Base-by-base conservation (phyloP, 148 eudicot genomes). In the Selenicereus undatus region DNA sequence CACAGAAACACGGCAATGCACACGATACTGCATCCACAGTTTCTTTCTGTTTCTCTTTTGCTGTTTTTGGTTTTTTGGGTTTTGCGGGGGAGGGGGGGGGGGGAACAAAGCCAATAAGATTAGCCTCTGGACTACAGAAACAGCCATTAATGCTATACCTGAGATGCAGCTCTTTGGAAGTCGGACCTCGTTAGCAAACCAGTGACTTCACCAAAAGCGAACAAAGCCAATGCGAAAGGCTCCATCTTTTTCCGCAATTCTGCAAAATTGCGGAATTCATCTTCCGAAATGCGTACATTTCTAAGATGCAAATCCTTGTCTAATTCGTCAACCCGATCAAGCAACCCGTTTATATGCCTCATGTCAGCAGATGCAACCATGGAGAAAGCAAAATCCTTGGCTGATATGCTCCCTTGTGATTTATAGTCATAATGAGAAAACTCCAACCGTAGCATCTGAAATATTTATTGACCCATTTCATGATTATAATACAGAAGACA, bases 361-460 rank as follows among this genome's bases (percentile, higher is more conserved):
- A 88, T 71, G 80, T 91, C 94, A 54, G 92, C 94, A 69, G 94
- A 89, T 74, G 94, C 94, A 84, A 91, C 91, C 94, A 91, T 87
- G 72, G 94, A 89, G 72, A 91, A 88, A 66, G 94, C 92, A 50
- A 91, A 91, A 83, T 91, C 94, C 87, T 91, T 89, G 60, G 94
- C 89, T 42, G 89, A 86, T 80, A 91, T 91, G 32, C 86, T 84
- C 50, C 91, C 91, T 82, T 76, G 86, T 71, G 78, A 76, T 83
- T 84, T 90, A 80, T 88, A 87, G 80, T 89, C 94, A 79, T 89
- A 91, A 82, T 89, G 94, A 77, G 88, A 84, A 82, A 91, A 91
- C 85, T 91, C 92, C 82, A 91, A 83, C 75, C 83, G 84, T 77
- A 88, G 62, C 76, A 91, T 88, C 94, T 91, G 90, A 51, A 83